These are phyloP conservation scores for Gleditsia sinensis DNA, from an alignment of 306 rosid species.

Conservation along the genomic window DNA sequence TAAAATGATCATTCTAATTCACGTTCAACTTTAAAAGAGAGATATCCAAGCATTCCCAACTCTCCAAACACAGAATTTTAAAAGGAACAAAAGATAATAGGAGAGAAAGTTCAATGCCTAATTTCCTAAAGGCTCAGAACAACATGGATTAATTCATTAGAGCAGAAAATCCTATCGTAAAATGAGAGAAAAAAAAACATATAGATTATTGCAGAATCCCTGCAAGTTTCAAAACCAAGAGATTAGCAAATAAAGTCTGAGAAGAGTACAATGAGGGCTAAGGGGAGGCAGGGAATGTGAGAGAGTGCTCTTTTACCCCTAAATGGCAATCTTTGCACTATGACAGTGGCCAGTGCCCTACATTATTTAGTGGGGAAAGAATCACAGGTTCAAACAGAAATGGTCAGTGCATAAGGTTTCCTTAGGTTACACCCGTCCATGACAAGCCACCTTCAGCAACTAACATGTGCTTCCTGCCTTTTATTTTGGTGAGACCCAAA, in stretches of 20 bases:
- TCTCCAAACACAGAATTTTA: slow-evolving; percentile 11
- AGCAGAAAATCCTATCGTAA: not conserved
- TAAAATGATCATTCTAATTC: slow-evolving; percentile 2
- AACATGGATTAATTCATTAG: not conserved
- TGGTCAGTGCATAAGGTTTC: not conserved
- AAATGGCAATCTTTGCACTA: not conserved
- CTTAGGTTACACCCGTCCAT: not conserved
- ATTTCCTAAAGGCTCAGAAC: not conserved
- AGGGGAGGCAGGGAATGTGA: not conserved
- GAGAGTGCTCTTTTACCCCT: not conserved
- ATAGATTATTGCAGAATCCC: not conserved
- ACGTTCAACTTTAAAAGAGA: slow-evolving; percentile 16
- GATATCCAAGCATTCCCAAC: slow-evolving; percentile 10
- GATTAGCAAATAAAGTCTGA: not conserved
- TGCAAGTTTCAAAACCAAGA: not conserved
- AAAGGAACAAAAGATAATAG: not conserved
- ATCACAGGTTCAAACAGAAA: slow-evolving; percentile 7
- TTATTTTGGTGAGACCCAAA: not conserved
- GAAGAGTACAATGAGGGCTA: not conserved
- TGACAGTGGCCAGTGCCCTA: not conserved
- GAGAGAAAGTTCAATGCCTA: not conserved
- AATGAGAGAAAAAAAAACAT: not conserved
- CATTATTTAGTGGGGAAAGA: too few species aligned
- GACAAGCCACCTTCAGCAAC: not conserved
- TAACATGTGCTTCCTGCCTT: not conserved